phyloP scores from a whole-genome alignment of 2,329 filamentous ascomycete genomes.

The Pyrenochaeta sp. region DNA sequence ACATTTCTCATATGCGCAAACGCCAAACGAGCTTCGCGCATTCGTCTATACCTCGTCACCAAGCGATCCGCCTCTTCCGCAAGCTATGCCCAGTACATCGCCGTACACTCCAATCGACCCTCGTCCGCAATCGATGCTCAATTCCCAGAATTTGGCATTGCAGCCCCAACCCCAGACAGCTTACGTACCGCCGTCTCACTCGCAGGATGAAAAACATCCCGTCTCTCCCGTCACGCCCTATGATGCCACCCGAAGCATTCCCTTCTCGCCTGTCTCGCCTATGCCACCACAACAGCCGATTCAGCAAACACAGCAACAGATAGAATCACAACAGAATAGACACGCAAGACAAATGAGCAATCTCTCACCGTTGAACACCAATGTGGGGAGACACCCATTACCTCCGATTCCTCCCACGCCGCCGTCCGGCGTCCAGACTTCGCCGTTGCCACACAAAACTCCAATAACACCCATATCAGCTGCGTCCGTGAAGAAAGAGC shows the following conservation, averaged over 20 bases:
- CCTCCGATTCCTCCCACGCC: constrained; percentile 38
- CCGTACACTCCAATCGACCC: constrained; percentile 34
- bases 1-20: constrained; percentile 47
- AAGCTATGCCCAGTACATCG: constrained; percentile 27
- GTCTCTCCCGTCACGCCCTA: constrained; percentile 36
- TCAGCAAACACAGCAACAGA: constrained; percentile 21
- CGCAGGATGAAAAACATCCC: constrained; percentile 32
- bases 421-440: constrained; percentile 27
- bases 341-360: constrained; percentile 44
- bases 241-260: constrained; percentile 21
- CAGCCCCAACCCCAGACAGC: constrained; percentile 31
- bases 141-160: constrained; percentile 27
- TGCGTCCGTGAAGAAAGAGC: constrained; percentile 18
- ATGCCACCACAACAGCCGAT: constrained; percentile 21
- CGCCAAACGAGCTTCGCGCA: constrained; percentile 43
- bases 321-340: constrained; percentile 26
- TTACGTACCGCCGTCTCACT: constrained; percentile 29
- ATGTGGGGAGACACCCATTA: constrained; percentile 25
- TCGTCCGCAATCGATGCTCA: constrained; percentile 36
- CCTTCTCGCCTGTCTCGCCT: constrained; percentile 35
- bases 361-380: constrained; percentile 42
- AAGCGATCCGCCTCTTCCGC: constrained; percentile 33
- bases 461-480: constrained; percentile 38
- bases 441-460: constrained; percentile 33
- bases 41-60: constrained; percentile 34